These are phyloP conservation scores for Flaveria robusta DNA, from an alignment of 129 eudicot genomes.

Conservation along the genomic window DNA sequence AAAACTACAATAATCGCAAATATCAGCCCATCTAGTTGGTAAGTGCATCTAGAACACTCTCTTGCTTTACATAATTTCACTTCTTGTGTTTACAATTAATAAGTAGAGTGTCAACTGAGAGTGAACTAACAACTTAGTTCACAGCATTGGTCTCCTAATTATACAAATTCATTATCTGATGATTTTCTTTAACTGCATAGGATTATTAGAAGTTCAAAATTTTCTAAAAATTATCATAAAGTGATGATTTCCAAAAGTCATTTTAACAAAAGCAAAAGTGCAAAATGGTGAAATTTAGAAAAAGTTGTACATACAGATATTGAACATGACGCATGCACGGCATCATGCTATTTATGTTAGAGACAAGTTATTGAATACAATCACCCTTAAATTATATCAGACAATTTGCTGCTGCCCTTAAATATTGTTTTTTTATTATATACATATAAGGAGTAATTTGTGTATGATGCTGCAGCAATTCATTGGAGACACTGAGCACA, in stretches of 20 bases:
- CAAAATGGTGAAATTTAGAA: constrained; percentile 9
- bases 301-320: neutral
- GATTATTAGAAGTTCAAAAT: neutral
- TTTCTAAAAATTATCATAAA: constrained; percentile 6
- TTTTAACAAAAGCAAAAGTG: constrained; percentile 16
- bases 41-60: constrained; percentile 36
- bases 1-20: constrained; percentile 95
- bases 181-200: constrained; percentile 10
- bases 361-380: neutral
- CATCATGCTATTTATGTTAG: constrained; percentile 3
- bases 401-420: neutral
- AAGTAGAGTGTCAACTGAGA: neutral
- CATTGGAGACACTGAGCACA: constrained; percentile 96
- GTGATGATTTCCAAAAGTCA: neutral
- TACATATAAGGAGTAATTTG: constrained; percentile 14
- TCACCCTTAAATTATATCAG: constrained; percentile 10
- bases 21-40: constrained; percentile 92
- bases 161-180: neutral
- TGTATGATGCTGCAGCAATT: constrained; percentile 62
- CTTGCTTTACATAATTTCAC: constrained; percentile 13
- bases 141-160: neutral
- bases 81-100: constrained; percentile 1
- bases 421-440: constrained; percentile 2
- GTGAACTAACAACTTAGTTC: neutral
- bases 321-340: neutral